phyloP scores from a whole-genome alignment of 345 rosid species.

The Aquilaria sinensis region DNA sequence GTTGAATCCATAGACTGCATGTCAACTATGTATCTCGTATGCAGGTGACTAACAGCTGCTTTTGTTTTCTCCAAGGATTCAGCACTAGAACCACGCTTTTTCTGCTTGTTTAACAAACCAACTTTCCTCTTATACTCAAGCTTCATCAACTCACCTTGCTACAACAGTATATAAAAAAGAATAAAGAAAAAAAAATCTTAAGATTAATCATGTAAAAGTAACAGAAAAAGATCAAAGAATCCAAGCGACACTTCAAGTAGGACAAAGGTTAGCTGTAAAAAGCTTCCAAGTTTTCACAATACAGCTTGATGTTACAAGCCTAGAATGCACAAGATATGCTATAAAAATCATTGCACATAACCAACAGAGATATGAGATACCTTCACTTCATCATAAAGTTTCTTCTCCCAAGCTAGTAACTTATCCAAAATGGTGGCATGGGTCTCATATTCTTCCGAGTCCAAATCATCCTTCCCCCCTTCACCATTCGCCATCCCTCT shows the following conservation, averaged over 20 bases:
- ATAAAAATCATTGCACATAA: not conserved
- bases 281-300: too few species aligned
- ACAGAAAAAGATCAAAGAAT: too few species aligned
- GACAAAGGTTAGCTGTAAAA: too few species aligned
- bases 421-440: constrained; percentile 93
- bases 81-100: constrained; percentile 63
- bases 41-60: constrained; percentile 89
- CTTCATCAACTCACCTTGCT: constrained; percentile 98
- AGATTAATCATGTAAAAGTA: too few species aligned
- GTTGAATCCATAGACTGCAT: constrained; percentile 99
- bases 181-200: too few species aligned
- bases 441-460: constrained; percentile 72
- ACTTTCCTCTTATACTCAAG: constrained; percentile 87
- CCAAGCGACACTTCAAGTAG: too few species aligned
- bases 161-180: constrained; percentile 4
- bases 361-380: constrained; percentile 23
- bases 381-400: constrained; percentile 97
- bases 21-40: constrained; percentile 89
- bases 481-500: constrained; percentile 57
- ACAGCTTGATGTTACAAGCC: too few species aligned
- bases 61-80: constrained; percentile 92
- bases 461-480: constrained; percentile 55
- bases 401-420: constrained; percentile 95
- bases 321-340: too few species aligned
- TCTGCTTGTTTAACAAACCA: constrained; percentile 61